Base-by-base conservation (phyloP, 1,284 basidiomycete genomes). In the Naganishia sp. region DNA sequence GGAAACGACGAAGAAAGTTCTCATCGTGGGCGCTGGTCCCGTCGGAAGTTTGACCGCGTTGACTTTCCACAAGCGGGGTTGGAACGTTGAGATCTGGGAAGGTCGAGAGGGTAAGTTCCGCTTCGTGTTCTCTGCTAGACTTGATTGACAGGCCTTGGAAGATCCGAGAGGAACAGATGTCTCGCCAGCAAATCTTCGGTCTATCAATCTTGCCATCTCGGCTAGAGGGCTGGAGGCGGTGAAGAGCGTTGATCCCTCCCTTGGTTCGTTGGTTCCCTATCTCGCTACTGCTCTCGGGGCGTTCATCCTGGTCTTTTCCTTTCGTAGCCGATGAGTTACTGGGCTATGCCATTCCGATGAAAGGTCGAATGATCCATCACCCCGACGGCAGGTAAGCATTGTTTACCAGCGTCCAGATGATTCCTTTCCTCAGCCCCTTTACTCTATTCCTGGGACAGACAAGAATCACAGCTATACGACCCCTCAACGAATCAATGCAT, bases 181-280 rank as follows among this genome's bases (percentile, higher is more conserved):
- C 3, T 67, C 72, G 9, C 74, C 76, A 48, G 75, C 72, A 6
- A 78, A 78, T 68, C 70, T 78, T 72, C 86, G 95, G 67, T 95
- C 92, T 64, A 97, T 99, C 82, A 99, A 99, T 82, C 84, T 99
- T 60, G 94, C 94, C 43, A 92, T 99, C 70, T 97, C 94, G 21
- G 87, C 92, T 67, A 87, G 95, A 63, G 95, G 94, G 68, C 88
- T 98, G 65, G 86, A 88, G 70, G 94, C 94, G 42, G 83, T 98
- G 50, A 83, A 88, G 72, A 86, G 87, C 59, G 86, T 98, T 71
- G 88, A 92, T 79, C 84, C 88, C 31, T 84, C 83, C 44, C 83
- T 90, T 57, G 75, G 76, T 77, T 39, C 55, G 75, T 67, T 7
- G 10, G 43, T 23, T 5, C 48, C 6, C 9, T 33, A 9, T 13